phyloP scores from a whole-genome alignment of 495 filamentous ascomycete genomes.

The Aspergillus heteromorphus region DNA sequence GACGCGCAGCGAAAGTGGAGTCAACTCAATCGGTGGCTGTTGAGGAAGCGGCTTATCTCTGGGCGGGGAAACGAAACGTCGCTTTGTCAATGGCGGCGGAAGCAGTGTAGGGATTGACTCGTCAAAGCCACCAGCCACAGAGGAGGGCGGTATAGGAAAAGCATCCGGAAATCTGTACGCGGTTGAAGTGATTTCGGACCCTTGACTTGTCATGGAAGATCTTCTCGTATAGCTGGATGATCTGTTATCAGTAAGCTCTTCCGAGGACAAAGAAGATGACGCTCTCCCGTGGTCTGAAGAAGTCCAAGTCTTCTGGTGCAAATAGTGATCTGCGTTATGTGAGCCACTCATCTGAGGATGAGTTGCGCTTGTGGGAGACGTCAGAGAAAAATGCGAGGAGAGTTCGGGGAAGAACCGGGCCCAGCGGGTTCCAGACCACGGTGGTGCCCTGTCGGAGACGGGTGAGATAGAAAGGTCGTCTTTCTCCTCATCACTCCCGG shows the following conservation, averaged over 20 bases:
- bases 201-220: slow-evolving; percentile 29
- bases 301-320: neutral
- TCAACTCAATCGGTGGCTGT: slow-evolving; percentile 31
- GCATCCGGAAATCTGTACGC: slow-evolving; percentile 20
- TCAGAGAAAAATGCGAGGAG: slow-evolving; percentile 23
- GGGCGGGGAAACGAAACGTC: slow-evolving; percentile 19
- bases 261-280: slow-evolving; percentile 21
- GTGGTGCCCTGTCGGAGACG: slow-evolving; percentile 17
- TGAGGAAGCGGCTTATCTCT: slow-evolving; percentile 47
- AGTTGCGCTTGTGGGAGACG: slow-evolving; percentile 15
- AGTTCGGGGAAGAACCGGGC: slow-evolving; percentile 32
- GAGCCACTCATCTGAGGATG: neutral
- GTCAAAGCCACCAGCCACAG: slow-evolving; percentile 40
- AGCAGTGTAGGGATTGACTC: slow-evolving; percentile 12
- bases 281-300: neutral
- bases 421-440: slow-evolving; percentile 17
- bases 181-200: slow-evolving; percentile 8
- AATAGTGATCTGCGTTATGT: neutral
- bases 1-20: slow-evolving; percentile 26
- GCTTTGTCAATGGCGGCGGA: slow-evolving; percentile 12
- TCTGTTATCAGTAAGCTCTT: slow-evolving; percentile 19
- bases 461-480: slow-evolving; percentile 28
- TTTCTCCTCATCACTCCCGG: neutral
- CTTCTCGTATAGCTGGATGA: slow-evolving; percentile 36
- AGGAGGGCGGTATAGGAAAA: slow-evolving; percentile 35